A percentile compares a stretch with the other conserved stretches of the same genome.
These are phyloP conservation scores for Nannochloropsis salina DNA, from an alignment of 108 stramenopile species.

Conservation along the genomic window DNA sequence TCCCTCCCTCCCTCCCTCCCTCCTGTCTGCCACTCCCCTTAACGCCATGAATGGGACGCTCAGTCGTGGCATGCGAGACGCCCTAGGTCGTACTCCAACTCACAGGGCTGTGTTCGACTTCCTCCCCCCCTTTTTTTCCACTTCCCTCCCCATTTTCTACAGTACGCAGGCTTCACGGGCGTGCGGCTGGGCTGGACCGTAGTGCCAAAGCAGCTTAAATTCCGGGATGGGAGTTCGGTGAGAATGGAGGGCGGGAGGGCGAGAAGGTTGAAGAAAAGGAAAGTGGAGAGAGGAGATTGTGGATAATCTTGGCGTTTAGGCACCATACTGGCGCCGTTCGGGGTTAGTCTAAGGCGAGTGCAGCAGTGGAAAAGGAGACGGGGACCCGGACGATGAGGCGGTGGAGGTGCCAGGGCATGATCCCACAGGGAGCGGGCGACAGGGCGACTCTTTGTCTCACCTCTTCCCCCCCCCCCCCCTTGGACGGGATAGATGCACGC, in stretches of 20 bases:
- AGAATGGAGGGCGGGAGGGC: not conserved
- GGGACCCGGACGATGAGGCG: not conserved
- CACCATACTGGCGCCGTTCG: not conserved
- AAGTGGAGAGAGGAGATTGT: not conserved
- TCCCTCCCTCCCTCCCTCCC: not conserved
- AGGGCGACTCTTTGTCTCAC: not conserved
- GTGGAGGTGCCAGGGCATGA: not conserved
- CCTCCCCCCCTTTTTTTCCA: not conserved
- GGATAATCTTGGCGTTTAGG: not conserved
- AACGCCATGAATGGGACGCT: too few species aligned
- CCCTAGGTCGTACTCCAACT: too few species aligned
- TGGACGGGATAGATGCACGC: constrained; percentile 48
- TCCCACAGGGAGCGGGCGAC: not conserved
- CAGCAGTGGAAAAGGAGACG: not conserved
- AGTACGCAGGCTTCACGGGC: constrained; percentile 94
- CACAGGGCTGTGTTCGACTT: too few species aligned
- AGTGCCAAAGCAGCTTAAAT: constrained; percentile 75
- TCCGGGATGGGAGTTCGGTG: constrained; percentile 74
- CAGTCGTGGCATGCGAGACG: too few species aligned
- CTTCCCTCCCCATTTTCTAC: constrained; percentile 61
- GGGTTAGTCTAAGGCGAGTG: not conserved
- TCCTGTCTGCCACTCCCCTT: not conserved
- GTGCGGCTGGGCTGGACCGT: constrained; percentile 96
- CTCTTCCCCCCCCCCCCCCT: not conserved
- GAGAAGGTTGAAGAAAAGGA: not conserved